A percentile compares a stretch with the other conserved stretches of the same genome.
phyloP scores from a whole-genome alignment of 2,329 filamentous ascomycete species.

The Xylaria hypoxylon region DNA sequence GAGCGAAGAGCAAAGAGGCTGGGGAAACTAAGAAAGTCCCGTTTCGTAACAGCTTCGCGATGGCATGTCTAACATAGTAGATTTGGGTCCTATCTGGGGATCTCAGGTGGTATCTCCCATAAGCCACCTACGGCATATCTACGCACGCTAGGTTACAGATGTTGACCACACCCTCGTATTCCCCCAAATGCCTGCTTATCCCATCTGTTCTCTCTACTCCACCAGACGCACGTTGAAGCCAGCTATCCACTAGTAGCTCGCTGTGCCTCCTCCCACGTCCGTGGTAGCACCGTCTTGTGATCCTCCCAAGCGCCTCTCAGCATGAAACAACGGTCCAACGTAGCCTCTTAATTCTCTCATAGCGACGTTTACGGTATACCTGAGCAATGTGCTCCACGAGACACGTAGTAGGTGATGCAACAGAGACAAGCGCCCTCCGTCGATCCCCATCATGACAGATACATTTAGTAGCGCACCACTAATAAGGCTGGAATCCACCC shows the following conservation, averaged over 20 bases:
- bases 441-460: constrained; percentile 25
- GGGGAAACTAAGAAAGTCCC: constrained; percentile 17
- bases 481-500: constrained; percentile 17
- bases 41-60: constrained; percentile 21
- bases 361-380: not conserved
- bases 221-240: constrained; percentile 11
- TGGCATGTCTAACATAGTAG: not conserved
- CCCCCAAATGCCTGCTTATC: not conserved
- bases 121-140: constrained; percentile 13
- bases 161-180: constrained; percentile 10
- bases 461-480: not conserved
- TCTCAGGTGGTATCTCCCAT: not conserved
- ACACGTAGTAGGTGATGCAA: constrained; percentile 26
- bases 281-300: constrained; percentile 25
- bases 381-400: constrained; percentile 8
- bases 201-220: constrained; percentile 7
- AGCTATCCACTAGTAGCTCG: constrained; percentile 3
- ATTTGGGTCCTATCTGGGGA: not conserved
- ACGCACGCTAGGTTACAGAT: not conserved
- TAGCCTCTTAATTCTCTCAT: constrained; percentile 15
- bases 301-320: constrained; percentile 27
- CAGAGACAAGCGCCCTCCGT: constrained; percentile 9
- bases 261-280: constrained; percentile 20
- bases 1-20: constrained; percentile 34
- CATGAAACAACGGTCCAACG: constrained; percentile 15